Evolutionary conservation across 176 grass and related monocot species (phyloP), one percentile per base, ranked within the genome.

Genomic region (Oryza punctata): DNA sequence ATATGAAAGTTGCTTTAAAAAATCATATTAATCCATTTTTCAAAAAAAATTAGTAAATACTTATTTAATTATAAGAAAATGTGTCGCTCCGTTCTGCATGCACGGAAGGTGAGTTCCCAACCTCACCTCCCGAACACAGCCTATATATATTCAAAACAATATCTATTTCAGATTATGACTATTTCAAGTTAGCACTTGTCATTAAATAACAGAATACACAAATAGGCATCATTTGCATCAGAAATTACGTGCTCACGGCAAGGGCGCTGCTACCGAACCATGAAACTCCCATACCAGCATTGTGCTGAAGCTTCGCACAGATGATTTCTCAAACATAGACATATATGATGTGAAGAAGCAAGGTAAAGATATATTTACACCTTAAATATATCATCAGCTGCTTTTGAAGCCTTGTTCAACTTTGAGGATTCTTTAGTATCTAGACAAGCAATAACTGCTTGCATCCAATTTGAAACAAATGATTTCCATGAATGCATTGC

Each of bases 401-500:
- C 93, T 79, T 90, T 95, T 33, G 80, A 88, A 25, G 49, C 82
- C 67, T 93, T 91, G 69, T 91, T 92, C 73, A 70, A 41, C 79
- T 91, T 87, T 19, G 85, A 82, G 30, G 92, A 88, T 19, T 88
- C 87, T 91, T 95, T 93, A 78, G 25, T 50, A 64, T 91, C 89
- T 87, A 86, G 32, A 71, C 86, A 82, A 25, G 78, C 72, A 77
- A 89, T 80, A 38, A 80, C 82, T 46, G 85, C 90, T 78, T 81
- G 79, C 84, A 95, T 86, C 96, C 96, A 95, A 77, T 70, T 81
- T 63, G 90, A 79, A 83, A 98, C 67, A 89, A 98, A 98, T 79
- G 89, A 87, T 75, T 91, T 98, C 96, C 93, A 98, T 67, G 93
- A 93, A 85, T 98, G 93, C 87, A 98, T 41, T 63, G 82, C 89